A percentile compares a stretch with the other conserved stretches of the same genome.
These are phyloP conservation scores for Ophiosphaerella narmari DNA, from an alignment of 2,329 filamentous ascomycete species.

Conservation along the genomic window DNA sequence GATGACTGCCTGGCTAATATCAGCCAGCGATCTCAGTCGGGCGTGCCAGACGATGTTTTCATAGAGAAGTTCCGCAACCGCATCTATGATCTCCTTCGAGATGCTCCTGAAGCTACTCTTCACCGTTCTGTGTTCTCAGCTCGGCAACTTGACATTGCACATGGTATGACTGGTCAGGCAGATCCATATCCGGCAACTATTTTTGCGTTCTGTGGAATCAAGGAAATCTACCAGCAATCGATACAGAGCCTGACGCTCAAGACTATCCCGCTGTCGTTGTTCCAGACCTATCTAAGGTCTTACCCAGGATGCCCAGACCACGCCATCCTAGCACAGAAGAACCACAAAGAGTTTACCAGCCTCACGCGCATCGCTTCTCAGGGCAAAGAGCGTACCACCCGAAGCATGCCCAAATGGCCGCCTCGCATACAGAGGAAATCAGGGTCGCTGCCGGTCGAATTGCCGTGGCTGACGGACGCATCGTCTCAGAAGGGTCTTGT, in stretches of 20 bases:
- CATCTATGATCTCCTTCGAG: slow-evolving; percentile 44
- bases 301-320: slow-evolving; percentile 53
- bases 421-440: slow-evolving; percentile 12
- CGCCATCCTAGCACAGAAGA: slow-evolving; percentile 49
- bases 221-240: slow-evolving; percentile 47
- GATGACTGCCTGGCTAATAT: slow-evolving; percentile 40
- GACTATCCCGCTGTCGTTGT: slow-evolving; percentile 52
- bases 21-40: slow-evolving; percentile 25
- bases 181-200: slow-evolving; percentile 42
- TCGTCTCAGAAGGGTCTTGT: slow-evolving; percentile 40
- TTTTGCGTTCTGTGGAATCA: slow-evolving; percentile 53
- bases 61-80: slow-evolving; percentile 35
- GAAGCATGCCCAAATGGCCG: slow-evolving; percentile 19
- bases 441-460: slow-evolving; percentile 12
- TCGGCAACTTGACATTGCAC: slow-evolving; percentile 42
- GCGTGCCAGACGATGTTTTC: slow-evolving; percentile 27
- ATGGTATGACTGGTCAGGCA: slow-evolving; percentile 28
- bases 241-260: slow-evolving; percentile 31
- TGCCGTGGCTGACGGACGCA: slow-evolving; percentile 26
- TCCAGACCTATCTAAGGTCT: slow-evolving; percentile 50
- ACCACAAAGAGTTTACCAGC: slow-evolving; percentile 53
- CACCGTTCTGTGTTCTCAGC: slow-evolving; percentile 51
- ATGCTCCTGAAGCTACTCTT: slow-evolving; percentile 48
- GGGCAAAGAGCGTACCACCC: slow-evolving; percentile 2
- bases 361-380: slow-evolving; percentile 32